Conservation (phyloP, 2,329 filamentous ascomycete species). For the Botryotinia calthae region DNA sequence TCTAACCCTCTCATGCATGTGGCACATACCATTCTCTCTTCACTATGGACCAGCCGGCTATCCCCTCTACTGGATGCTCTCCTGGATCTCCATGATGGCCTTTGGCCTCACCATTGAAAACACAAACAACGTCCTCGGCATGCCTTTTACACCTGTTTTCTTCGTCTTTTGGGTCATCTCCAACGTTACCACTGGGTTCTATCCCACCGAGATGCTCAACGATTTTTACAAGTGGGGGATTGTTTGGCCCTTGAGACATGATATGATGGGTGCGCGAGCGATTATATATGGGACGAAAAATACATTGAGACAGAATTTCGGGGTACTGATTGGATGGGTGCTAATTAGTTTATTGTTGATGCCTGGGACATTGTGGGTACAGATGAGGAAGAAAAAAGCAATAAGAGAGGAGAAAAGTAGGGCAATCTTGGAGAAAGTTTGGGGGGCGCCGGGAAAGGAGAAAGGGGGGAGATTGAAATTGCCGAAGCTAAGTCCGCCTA, state of each 20-base stretch:
- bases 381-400: conserved; percentile 22
- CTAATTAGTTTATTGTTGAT: conserved; percentile 23
- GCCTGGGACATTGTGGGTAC: conserved; percentile 28
- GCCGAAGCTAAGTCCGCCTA: conserved; percentile 2
- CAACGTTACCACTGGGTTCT: conserved; percentile 28
- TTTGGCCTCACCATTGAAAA: conserved; percentile 29
- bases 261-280: conserved; percentile 25
- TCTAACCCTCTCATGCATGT: conserved; percentile 24
- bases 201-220: conserved; percentile 25
- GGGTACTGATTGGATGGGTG: conserved; percentile 24
- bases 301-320: conserved; percentile 26
- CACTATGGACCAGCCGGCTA: conserved; percentile 26
- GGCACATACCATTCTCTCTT: conserved; percentile 26
- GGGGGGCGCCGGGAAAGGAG: conserved; percentile 19
- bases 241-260: conserved; percentile 26
- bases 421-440: conserved; percentile 25
- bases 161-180: conserved; percentile 30
- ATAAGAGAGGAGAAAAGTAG: conserved; percentile 20
- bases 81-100: conserved; percentile 27
- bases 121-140: conserved; percentile 26
- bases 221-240: conserved; percentile 28
- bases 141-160: conserved; percentile 27
- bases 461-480: conserved; percentile 11
- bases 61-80: conserved; percentile 29
- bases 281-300: conserved; percentile 29